These are phyloP conservation scores for Paecilomyces formosus DNA, from an alignment of 2,329 filamentous ascomycete species.

Conservation along the genomic window DNA sequence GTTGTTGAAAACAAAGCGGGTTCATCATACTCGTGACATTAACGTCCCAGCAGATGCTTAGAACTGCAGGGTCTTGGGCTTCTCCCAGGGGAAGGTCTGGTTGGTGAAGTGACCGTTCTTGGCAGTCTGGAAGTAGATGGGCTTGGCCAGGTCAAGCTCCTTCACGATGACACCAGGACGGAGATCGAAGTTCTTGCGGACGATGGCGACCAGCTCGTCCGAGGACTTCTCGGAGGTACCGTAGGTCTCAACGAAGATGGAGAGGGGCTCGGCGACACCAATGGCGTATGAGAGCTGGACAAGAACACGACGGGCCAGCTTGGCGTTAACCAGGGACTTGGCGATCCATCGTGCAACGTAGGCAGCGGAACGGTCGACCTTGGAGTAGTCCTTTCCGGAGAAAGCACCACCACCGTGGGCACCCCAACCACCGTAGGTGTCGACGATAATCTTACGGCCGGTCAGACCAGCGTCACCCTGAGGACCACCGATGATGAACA, in stretches of 20 bases:
- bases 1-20: conserved; percentile 46
- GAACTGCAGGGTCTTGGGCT: conserved; percentile 90
- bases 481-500: conserved; percentile 98
- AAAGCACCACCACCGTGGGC: conserved; percentile 99
- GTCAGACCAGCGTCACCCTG: conserved; percentile 98
- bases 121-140: conserved; percentile 97
- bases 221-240: conserved; percentile 85
- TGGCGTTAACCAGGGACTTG: conserved; percentile 89
- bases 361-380: conserved; percentile 96
- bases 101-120: conserved; percentile 99
- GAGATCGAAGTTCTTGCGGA: conserved; percentile 94
- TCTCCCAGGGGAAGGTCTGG: conserved; percentile 96
- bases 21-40: conserved; percentile 38
- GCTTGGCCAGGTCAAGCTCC: conserved; percentile 88
- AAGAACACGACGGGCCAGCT: conserved; percentile 82
- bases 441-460: conserved; percentile 98
- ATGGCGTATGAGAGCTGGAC: conserved; percentile 99
- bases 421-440: conserved; percentile 99
- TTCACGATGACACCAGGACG: conserved; percentile 97
- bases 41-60: conserved; percentile 45
- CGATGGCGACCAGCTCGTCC: conserved; percentile 90
- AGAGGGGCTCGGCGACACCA: conserved; percentile 94
- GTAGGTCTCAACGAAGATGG: conserved; percentile 96
- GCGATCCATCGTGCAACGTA: conserved; percentile 98
- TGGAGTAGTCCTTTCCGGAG: conserved; percentile 99